Base-by-base conservation (phyloP, 2,329 filamentous ascomycete genomes). In the Penicillium sp. region DNA sequence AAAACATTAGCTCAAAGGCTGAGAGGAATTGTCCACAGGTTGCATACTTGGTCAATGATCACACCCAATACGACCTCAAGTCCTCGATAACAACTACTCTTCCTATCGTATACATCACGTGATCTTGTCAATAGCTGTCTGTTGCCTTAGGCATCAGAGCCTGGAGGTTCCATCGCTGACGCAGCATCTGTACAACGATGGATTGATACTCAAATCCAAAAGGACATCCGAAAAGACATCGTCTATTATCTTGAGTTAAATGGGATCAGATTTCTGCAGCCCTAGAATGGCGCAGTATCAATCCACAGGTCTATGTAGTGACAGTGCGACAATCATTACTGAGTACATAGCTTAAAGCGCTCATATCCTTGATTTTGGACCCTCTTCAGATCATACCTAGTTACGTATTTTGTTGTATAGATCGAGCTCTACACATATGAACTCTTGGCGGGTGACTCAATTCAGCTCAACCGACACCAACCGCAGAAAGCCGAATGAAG, bases 371-470 rank as follows among this genome's bases (percentile, higher is more conserved):
- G 10, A 12, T 8, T 23, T 10, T 27, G 15, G 1, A 6, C 3
- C 41, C 7, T 13, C 9, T 13, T 46, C 10, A 1, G 17, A 1
- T n/a, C n/a, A n/a, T n/a, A n/a, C n/a, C n/a, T n/a, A n/a, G n/a
- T n/a, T n/a, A n/a, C n/a, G 31, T 46, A 29, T n/a, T 37, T 37
- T 8, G 35, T n/a, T 37, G 15, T 29, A 46, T 46, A 46, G 43
- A 29, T n/a, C 9, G 25, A 46, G n/a, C 5, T 31, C 25, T 19
- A 15, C 13, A 59, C 56, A 61, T 25, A 54, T 65, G 57, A 56
- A n/a, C 41, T 43, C 23, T 45, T 27, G 42, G 23, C 42, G 2
- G 23, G 15, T 27, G 42, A 17, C 42, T 45, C 17, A 31, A 27
- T n/a, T 33, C 37, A 55, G 57, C 48, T 23, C 56, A 31, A 17